A percentile compares a stretch with the other conserved stretches of the same genome.
These are phyloP conservation scores for Paspalum notatum DNA, from an alignment of 176 grass and related monocot species.

Conservation along the genomic window DNA sequence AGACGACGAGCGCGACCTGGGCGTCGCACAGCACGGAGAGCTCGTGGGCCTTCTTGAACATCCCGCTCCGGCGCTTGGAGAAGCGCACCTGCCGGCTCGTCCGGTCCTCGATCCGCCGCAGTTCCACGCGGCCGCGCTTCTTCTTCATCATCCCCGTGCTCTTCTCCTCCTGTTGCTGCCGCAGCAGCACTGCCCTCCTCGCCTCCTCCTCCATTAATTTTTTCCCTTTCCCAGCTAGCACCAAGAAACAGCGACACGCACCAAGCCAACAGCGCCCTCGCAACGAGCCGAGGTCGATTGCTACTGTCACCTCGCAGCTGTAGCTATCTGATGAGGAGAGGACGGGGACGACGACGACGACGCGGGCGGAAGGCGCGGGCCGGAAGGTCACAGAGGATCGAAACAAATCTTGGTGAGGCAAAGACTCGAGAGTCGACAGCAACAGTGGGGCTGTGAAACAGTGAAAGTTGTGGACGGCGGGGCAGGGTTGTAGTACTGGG, in stretches of 20 bases:
- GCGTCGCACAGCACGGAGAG: slow-evolving; percentile 67
- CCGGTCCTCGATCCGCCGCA: slow-evolving; percentile 51
- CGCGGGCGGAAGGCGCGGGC: too few species aligned
- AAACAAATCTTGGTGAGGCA: too few species aligned
- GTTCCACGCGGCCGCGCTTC: slow-evolving; percentile 35
- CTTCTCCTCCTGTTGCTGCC: not conserved
- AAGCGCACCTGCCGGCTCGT: slow-evolving; percentile 62
- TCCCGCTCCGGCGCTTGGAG: slow-evolving; percentile 59
- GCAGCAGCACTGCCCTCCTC: not conserved
- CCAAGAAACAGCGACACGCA: too few species aligned
- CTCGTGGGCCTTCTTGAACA: slow-evolving; percentile 69
- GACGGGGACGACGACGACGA: too few species aligned
- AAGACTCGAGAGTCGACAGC: too few species aligned
- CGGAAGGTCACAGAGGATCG: too few species aligned
- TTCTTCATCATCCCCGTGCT: not conserved
- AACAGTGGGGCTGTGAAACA: too few species aligned
- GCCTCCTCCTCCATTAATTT: not conserved
- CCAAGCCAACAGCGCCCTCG: not conserved
- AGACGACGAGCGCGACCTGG: slow-evolving; percentile 61
- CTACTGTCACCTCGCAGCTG: too few species aligned
- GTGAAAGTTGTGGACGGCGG: too few species aligned
- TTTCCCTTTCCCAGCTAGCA: too few species aligned
- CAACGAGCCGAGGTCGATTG: not conserved
- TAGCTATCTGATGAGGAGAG: too few species aligned
- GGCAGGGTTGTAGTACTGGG: too few species aligned